These are phyloP conservation scores for Candida tibetensis DNA, from an alignment of 805 yeast genomes.

Conservation along the genomic window DNA sequence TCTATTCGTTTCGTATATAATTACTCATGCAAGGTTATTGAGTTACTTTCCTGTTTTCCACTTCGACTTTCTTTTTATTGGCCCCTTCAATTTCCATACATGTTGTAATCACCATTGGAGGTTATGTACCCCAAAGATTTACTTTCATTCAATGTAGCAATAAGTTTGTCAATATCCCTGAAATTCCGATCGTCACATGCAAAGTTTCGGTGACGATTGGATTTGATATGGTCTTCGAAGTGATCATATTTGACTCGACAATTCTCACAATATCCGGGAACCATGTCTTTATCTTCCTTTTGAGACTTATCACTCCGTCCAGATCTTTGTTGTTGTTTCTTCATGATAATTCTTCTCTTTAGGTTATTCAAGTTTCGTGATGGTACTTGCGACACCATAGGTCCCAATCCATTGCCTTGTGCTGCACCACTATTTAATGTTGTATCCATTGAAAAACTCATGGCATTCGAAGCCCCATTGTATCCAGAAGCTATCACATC, in stretches of 20 bases:
- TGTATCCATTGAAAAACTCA: conserved; percentile 41
- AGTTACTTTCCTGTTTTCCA: too few relatives aligned
- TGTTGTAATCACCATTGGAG: conserved; percentile 39
- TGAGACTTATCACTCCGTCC: conserved; percentile 14
- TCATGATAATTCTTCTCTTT: conserved; percentile 44
- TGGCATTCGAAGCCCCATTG: conserved; percentile 45
- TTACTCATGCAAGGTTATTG: too few relatives aligned
- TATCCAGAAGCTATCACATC: conserved; percentile 46
- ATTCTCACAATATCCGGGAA: conserved; percentile 90
- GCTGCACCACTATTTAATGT: conserved; percentile 32
- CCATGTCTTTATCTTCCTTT: conserved; percentile 28
- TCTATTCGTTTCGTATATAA: too few relatives aligned
- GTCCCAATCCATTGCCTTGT: conserved; percentile 55
- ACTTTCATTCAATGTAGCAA: conserved; percentile 47
- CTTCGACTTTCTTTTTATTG: not conserved
- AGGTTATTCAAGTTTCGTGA: conserved; percentile 50
- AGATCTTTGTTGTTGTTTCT: conserved; percentile 30
- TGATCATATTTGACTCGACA: conserved; percentile 81
- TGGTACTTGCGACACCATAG: conserved; percentile 55
- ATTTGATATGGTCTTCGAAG: conserved; percentile 69
- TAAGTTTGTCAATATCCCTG: conserved; percentile 70
- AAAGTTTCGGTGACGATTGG: conserved; percentile 72
- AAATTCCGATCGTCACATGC: conserved; percentile 73
- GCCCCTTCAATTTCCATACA: conserved; percentile 10
- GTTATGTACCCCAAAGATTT: conserved; percentile 41